Percentiles rank a stretch among this genome's conserved stretches.
Evolutionary conservation across 2,329 filamentous ascomycete species (phyloP).

Genomic region (Cladosporium austrohemisphaericum): DNA sequence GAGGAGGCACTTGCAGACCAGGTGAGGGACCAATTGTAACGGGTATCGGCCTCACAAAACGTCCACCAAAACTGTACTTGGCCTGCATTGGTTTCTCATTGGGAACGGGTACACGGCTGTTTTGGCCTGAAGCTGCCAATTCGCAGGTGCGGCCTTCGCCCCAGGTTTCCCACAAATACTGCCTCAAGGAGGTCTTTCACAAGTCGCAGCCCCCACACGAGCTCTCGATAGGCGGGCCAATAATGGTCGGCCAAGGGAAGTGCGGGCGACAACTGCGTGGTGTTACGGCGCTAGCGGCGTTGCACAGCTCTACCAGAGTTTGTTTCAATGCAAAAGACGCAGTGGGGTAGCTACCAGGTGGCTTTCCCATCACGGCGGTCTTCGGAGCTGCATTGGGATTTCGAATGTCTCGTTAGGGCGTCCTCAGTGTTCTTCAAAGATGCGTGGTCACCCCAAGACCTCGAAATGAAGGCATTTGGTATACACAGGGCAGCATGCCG

Average conservation of each 20-base stretch:
- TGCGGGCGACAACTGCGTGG: neutral
- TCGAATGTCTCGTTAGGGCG: conserved; percentile 1
- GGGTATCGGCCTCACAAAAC: neutral
- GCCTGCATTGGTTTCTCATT: no score
- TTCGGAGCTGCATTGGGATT: conserved; percentile 10
- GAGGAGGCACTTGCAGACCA: no score
- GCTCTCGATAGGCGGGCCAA: conserved; percentile 6
- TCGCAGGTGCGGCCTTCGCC: conserved; percentile 6
- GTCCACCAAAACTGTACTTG: no score
- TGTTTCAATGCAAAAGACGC: conserved; percentile 10
- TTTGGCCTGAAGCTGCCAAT: conserved; percentile 3
- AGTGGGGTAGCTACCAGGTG: conserved; percentile 10
- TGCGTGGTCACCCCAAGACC: neutral
- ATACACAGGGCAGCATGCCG: conserved; percentile 1
- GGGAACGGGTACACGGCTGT: conserved; percentile 8
- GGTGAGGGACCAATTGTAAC: neutral
- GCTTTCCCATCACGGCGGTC: conserved; percentile 7
- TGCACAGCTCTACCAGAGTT: conserved; percentile 11
- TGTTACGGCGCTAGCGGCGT: conserved; percentile 14
- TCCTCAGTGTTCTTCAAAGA: neutral
- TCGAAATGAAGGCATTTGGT: conserved; percentile 1
- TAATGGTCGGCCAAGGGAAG: conserved; percentile 5
- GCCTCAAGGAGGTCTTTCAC: conserved; percentile 5
- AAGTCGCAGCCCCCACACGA: conserved; percentile 7
- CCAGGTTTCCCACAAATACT: conserved; percentile 8